Conservation (phyloP, 140 eudicot species). For the Anethum foeniculum region DNA sequence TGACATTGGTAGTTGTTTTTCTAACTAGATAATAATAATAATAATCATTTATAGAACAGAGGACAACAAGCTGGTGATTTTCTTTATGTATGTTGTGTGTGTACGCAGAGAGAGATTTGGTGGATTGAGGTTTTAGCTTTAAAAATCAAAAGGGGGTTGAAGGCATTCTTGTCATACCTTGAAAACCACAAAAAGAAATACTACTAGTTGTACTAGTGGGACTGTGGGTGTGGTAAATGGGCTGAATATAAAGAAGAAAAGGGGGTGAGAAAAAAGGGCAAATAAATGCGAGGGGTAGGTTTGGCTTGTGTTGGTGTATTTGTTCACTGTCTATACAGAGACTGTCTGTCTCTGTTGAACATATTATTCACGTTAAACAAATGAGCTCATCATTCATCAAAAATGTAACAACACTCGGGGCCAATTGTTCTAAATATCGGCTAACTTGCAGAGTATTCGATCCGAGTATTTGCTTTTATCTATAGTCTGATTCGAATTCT, state of each 20-base stretch:
- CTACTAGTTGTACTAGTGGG: not conserved
- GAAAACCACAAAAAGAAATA: conserved; percentile 8
- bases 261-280: not conserved
- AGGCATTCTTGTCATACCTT: conserved; percentile 16
- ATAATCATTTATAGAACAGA: not conserved
- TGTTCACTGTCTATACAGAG: conserved; percentile 2
- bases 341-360: not conserved
- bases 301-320: conserved; percentile 15
- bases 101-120: not conserved
- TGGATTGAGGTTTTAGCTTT: not conserved
- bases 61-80: not conserved
- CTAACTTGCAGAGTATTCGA: no score
- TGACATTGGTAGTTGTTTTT: not conserved
- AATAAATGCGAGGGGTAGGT: not conserved
- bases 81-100: no score
- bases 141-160: conserved; percentile 15
- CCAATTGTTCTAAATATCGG: no score
- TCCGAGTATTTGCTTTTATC: no score
- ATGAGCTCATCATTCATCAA: not conserved
- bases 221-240: not conserved
- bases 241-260: not conserved
- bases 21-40: not conserved
- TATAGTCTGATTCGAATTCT: no score
- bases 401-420: not conserved
- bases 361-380: not conserved